Evolutionary conservation across 345 rosid genomes (phyloP).

Genomic region (Lepidium sativum): DNA sequence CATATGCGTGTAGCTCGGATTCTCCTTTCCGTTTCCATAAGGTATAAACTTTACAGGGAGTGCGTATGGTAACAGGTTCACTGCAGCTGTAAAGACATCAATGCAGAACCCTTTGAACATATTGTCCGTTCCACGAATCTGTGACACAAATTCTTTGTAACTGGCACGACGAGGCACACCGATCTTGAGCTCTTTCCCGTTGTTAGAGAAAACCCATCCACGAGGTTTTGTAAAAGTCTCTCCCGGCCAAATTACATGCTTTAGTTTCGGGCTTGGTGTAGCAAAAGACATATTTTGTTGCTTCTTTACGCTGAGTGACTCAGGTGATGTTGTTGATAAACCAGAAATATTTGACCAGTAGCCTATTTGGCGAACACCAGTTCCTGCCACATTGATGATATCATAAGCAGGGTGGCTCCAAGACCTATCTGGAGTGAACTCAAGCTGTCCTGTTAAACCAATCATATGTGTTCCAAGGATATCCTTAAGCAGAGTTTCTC

Average conservation of each 20-base stretch:
- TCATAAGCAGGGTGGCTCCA: constrained; percentile 68
- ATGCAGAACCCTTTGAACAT: constrained; percentile 83
- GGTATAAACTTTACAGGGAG: constrained; percentile 66
- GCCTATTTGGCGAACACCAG: constrained; percentile 71
- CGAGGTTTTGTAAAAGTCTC: constrained; percentile 67
- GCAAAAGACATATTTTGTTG: constrained; percentile 51
- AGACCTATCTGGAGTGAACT: constrained; percentile 50
- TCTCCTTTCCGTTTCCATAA: constrained; percentile 60
- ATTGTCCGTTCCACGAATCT: constrained; percentile 44
- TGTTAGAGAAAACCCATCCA: constrained; percentile 93
- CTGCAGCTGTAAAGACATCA: constrained; percentile 82
- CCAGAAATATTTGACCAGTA: constrained; percentile 93
- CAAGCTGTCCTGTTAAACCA: constrained; percentile 74
- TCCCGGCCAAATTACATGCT: constrained; percentile 86
- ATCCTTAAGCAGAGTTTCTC: constrained; percentile 47
- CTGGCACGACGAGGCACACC: constrained; percentile 79
- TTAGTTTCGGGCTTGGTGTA: constrained; percentile 41
- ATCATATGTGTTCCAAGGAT: constrained; percentile 49
- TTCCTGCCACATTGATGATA: constrained; percentile 73
- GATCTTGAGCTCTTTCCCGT: constrained; percentile 70
- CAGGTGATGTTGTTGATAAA: constrained; percentile 63
- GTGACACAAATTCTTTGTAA: constrained; percentile 70
- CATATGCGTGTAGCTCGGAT: constrained; percentile 77
- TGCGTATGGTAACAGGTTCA: constrained; percentile 71
- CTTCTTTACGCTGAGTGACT: constrained; percentile 39